A percentile compares a stretch with the other conserved stretches of the same genome.
Conservation (phyloP, 768 basidiomycete species). For the Dictyophora rubrovolvata region DNA sequence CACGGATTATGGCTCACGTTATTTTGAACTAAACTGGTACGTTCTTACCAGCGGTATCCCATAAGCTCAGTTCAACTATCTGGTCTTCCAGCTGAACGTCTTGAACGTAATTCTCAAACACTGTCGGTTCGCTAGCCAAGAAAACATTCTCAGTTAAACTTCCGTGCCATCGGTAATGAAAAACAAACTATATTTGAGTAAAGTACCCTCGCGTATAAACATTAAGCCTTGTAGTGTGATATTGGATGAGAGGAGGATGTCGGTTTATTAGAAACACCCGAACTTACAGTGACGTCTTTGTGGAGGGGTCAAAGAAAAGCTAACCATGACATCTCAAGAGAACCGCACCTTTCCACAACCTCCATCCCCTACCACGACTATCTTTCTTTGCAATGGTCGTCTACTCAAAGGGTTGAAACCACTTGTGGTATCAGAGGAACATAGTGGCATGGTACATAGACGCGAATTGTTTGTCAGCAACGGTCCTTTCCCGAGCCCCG, state of each 20-base stretch:
- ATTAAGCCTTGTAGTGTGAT: slow-evolving; percentile 47
- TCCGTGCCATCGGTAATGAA: background rate
- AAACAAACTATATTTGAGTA: slow-evolving; percentile 80
- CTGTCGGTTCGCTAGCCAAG: slow-evolving; percentile 67
- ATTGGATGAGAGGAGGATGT: slow-evolving; percentile 16
- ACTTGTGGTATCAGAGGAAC: slow-evolving; percentile 3
- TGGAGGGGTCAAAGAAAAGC: slow-evolving; percentile 5
- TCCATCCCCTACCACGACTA: slow-evolving; percentile 94
- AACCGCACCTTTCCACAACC: slow-evolving; percentile 65
- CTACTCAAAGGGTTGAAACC: slow-evolving; percentile 4
- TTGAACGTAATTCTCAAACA: slow-evolving; percentile 97
- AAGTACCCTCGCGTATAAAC: slow-evolving; percentile 90
- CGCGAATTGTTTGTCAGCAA: slow-evolving; percentile 1
- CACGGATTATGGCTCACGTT: slow-evolving; percentile 20
- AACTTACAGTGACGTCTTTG: slow-evolving; percentile 7
- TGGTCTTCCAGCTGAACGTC: slow-evolving; percentile 82
- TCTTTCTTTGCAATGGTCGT: slow-evolving; percentile 37
- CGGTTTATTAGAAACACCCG: slow-evolving; percentile 2
- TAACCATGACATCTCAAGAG: background rate
- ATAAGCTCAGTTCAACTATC: slow-evolving; percentile 81
- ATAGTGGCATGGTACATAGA: slow-evolving; percentile 6
- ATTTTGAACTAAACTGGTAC: background rate
- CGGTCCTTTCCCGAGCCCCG: background rate
- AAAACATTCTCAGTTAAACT: background rate
- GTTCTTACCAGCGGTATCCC: slow-evolving; percentile 90